phyloP scores from a whole-genome alignment of 768 basidiomycete genomes.

The Phlebiopsis flavidoalba region DNA sequence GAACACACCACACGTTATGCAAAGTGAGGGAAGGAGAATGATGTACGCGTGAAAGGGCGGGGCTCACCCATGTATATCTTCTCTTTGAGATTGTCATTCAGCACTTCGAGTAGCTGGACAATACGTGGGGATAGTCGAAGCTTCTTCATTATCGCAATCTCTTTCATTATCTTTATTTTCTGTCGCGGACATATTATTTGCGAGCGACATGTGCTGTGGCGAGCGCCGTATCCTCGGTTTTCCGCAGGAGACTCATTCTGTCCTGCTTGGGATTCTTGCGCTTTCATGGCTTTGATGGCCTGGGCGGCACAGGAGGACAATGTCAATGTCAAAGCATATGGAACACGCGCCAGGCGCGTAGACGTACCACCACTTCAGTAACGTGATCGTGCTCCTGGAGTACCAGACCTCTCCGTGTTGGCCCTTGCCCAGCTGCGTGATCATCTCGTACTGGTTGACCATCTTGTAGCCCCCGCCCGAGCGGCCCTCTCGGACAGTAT shows the following conservation, averaged over 20 bases:
- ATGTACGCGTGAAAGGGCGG: not conserved
- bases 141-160: conserved; percentile 99
- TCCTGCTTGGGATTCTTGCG: conserved; percentile 69
- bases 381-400: conserved; percentile 46
- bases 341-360: conserved; percentile 28
- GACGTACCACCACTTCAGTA: conserved; percentile 39
- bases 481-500: not conserved
- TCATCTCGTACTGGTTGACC: conserved; percentile 85
- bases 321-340: not conserved
- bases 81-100: conserved; percentile 84
- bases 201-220: conserved; percentile 47
- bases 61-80: conserved; percentile 91
- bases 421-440: conserved; percentile 74
- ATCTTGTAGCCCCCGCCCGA: conserved; percentile 26
- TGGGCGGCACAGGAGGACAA: conserved; percentile 23
- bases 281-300: conserved; percentile 78
- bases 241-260: conserved; percentile 45
- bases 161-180: conserved; percentile 85
- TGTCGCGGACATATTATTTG: conserved; percentile 62
- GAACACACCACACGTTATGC: not conserved
- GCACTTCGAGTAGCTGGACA: conserved; percentile 87
- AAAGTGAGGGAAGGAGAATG: not conserved
- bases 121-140: conserved; percentile 81
- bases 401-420: conserved; percentile 89
- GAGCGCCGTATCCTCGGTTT: conserved; percentile 38